Evolutionary conservation across 78 protist genomes (phyloP).

Genomic region (Polysphondylium violaceum): DNA sequence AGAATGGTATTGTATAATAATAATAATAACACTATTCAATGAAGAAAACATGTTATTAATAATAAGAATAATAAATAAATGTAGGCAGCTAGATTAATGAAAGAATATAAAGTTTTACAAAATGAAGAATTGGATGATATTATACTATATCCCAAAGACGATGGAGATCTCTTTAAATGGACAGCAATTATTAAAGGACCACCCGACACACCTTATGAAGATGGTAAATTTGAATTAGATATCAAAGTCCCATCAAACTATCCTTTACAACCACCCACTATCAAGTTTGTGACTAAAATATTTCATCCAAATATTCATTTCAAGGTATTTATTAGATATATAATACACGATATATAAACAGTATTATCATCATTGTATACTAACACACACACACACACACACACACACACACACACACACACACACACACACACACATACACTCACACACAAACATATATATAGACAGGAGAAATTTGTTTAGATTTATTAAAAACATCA

Average conservation of each 20-base stretch:
- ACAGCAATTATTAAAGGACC: conserved; percentile 88
- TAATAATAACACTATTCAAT: no score
- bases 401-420: background rate
- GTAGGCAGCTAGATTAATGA: conserved; percentile 80
- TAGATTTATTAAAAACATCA: conserved; percentile 90
- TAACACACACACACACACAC: no score
- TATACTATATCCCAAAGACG: conserved; percentile 52
- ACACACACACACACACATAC: no score
- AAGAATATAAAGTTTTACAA: conserved; percentile 81
- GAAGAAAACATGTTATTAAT: no score
- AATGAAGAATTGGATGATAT: conserved; percentile 74
- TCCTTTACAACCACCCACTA: conserved; percentile 91
- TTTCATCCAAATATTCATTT: conserved; percentile 94
- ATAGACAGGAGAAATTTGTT: conserved; percentile 93
- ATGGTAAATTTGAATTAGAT: conserved; percentile 79
- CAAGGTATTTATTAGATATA: conserved; percentile 25
- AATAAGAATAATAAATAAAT: background rate
- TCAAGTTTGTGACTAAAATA: conserved; percentile 85
- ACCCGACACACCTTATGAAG: conserved; percentile 89
- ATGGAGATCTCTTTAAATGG: conserved; percentile 81
- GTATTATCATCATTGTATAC: background rate
- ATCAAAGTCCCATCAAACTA: conserved; percentile 81
- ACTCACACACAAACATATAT: background rate
- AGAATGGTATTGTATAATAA: no score
- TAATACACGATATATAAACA: background rate